These are phyloP conservation scores for Phytophthora colocasiae DNA, from an alignment of 352 stramenopile species.

Conservation along the genomic window DNA sequence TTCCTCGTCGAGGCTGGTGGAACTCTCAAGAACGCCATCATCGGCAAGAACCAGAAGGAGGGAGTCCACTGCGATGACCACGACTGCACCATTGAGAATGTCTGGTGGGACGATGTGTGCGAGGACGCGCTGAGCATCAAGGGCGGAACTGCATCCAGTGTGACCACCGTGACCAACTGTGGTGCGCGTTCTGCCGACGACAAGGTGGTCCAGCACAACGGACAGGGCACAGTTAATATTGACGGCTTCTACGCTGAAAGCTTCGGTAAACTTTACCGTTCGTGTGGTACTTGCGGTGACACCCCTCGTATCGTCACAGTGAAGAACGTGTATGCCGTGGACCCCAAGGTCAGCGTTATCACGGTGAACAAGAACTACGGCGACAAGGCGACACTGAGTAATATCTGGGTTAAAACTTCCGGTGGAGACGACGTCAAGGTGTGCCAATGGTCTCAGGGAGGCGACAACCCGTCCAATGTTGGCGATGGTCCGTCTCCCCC, in stretches of 20 bases:
- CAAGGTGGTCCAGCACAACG: constrained; percentile 35
- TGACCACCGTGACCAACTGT: constrained; percentile 34
- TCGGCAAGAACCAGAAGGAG: constrained; percentile 27
- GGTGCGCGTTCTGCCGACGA: constrained; percentile 43
- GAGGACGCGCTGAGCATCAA: constrained; percentile 6
- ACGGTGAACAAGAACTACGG: constrained; percentile 51
- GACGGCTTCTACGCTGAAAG: constrained; percentile 7
- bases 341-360: constrained; percentile 41
- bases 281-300: constrained; percentile 43
- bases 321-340: constrained; percentile 42
- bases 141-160: constrained; percentile 12
- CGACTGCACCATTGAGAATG: constrained; percentile 22
- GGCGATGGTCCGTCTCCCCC: constrained; percentile 35
- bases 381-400: constrained; percentile 47
- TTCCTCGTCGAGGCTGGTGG: constrained; percentile 46
- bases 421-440: constrained; percentile 28
- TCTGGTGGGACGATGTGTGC: constrained; percentile 28
- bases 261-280: constrained; percentile 25
- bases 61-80: constrained; percentile 19
- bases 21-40: constrained; percentile 33
- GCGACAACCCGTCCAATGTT: constrained; percentile 21
- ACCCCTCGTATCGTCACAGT: constrained; percentile 36
- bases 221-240: background rate
- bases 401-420: constrained; percentile 31
- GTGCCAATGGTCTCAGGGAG: constrained; percentile 42